phyloP scores from a whole-genome alignment of 176 grass and related monocot species.

The Triticum turgidum region DNA sequence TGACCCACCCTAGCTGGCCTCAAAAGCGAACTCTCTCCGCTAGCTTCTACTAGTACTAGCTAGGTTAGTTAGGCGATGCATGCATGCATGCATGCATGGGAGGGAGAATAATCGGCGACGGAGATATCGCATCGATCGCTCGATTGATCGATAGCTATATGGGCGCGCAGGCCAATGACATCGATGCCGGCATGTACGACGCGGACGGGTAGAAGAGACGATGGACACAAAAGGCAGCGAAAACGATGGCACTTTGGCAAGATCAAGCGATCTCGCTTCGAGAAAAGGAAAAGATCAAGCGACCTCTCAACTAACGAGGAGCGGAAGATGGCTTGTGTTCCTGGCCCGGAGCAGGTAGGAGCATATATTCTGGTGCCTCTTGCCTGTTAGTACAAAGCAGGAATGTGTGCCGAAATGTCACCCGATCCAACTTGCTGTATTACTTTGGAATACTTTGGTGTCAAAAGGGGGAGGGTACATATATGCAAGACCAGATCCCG shows the following conservation, averaged over 20 bases:
- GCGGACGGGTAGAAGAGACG: not conserved
- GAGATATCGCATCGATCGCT: not conserved
- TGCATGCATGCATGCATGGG: no score
- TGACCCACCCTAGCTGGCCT: not conserved
- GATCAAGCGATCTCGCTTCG: not conserved
- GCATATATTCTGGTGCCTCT: not conserved
- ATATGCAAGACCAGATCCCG: not conserved
- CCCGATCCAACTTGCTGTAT: not conserved
- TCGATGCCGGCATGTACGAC: not conserved
- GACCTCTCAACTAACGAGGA: slow-evolving; percentile 6
- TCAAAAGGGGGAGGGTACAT: not conserved
- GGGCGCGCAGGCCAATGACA: not conserved
- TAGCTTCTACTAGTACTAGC: not conserved
- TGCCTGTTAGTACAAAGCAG: not conserved
- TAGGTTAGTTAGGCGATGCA: not conserved
- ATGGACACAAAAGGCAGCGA: not conserved
- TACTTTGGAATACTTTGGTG: not conserved
- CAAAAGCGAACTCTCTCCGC: no score
- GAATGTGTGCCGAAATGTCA: not conserved
- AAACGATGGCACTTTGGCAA: slow-evolving; percentile 19
- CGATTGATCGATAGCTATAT: not conserved
- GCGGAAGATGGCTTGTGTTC: not conserved
- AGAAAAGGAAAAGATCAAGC: not conserved
- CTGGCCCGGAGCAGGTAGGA: not conserved
- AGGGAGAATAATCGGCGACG: not conserved